Conservation (phyloP, 2,329 filamentous ascomycete genomes). For the Aspergillus carbonarius region DNA sequence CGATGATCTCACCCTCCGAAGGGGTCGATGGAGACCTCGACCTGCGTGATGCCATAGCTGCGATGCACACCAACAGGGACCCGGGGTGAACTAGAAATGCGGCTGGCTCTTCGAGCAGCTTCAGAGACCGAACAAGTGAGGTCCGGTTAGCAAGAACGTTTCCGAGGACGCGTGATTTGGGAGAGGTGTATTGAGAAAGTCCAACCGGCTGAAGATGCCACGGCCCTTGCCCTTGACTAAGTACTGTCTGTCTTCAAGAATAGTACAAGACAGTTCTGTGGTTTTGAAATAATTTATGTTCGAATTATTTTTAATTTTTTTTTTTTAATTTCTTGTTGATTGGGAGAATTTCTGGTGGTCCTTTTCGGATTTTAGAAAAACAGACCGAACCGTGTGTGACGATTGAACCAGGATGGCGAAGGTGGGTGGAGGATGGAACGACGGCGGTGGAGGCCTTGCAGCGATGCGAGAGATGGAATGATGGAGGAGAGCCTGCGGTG, state of each 20-base stretch:
- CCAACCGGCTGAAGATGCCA: slow-evolving; percentile 43
- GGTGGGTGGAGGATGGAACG: slow-evolving; percentile 5
- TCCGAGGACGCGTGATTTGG: slow-evolving; percentile 24
- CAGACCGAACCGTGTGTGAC: neutral
- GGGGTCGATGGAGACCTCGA: slow-evolving; percentile 61
- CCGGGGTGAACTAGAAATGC: slow-evolving; percentile 1
- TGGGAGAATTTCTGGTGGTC: neutral
- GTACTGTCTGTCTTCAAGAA: slow-evolving; percentile 13
- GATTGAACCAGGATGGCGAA: neutral
- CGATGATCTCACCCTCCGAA: slow-evolving; percentile 84
- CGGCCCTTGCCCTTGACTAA: slow-evolving; percentile 23
- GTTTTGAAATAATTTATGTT: neutral
- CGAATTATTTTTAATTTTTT: no score
- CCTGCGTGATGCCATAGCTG: slow-evolving; percentile 50
- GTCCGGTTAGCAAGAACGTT: slow-evolving; percentile 40
- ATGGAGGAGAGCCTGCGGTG: slow-evolving; percentile 1
- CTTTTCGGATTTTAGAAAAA: neutral
- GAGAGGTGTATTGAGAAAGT: slow-evolving; percentile 40
- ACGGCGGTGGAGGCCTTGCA: neutral
- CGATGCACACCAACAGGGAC: neutral
- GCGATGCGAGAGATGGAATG: no score
- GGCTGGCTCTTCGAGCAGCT: slow-evolving; percentile 27
- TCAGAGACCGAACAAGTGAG: slow-evolving; percentile 19
- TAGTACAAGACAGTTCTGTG: neutral
- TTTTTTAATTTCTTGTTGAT: neutral